phyloP scores from a whole-genome alignment of 805 yeast species.

The Ogataea chonburiensis region DNA sequence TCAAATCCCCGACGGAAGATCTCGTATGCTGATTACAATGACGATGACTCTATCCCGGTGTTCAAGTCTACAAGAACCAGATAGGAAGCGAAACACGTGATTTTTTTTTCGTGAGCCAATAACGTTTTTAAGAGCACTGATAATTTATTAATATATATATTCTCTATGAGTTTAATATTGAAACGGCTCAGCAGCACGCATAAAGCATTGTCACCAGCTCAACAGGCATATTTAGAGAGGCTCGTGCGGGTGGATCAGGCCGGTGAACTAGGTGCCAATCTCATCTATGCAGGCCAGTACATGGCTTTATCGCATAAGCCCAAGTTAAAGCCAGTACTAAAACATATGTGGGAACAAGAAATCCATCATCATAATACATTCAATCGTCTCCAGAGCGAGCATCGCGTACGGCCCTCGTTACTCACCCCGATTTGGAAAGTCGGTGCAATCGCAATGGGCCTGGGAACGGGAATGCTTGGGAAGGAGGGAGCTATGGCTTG shows the following conservation, averaged over 20 bases:
- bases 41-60: slow-evolving; percentile 32
- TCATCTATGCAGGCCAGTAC: slow-evolving; percentile 90
- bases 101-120: neutral
- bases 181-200: slow-evolving; percentile 24
- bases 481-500: slow-evolving; percentile 99
- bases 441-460: slow-evolving; percentile 87
- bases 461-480: slow-evolving; percentile 79
- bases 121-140: neutral
- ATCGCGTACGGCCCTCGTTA: slow-evolving; percentile 87
- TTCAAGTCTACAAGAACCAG: slow-evolving; percentile 26
- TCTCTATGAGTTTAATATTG: slow-evolving; percentile 2
- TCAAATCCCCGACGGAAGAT: neutral
- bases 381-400: slow-evolving; percentile 67
- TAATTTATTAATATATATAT: neutral
- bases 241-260: slow-evolving; percentile 94
- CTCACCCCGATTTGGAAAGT: slow-evolving; percentile 91
- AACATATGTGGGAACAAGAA: slow-evolving; percentile 99
- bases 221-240: slow-evolving; percentile 67
- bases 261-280: slow-evolving; percentile 95
- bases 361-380: slow-evolving; percentile 86
- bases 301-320: slow-evolving; percentile 70
- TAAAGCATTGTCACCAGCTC: slow-evolving; percentile 43
- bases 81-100: neutral
- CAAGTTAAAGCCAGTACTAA: slow-evolving; percentile 70
- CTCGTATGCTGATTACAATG: slow-evolving; percentile 9